A percentile compares a stretch with the other conserved stretches of the same genome.
Evolutionary conservation across 495 filamentous ascomycete species (phyloP).

Genomic region (Glutinoglossum americanum): DNA sequence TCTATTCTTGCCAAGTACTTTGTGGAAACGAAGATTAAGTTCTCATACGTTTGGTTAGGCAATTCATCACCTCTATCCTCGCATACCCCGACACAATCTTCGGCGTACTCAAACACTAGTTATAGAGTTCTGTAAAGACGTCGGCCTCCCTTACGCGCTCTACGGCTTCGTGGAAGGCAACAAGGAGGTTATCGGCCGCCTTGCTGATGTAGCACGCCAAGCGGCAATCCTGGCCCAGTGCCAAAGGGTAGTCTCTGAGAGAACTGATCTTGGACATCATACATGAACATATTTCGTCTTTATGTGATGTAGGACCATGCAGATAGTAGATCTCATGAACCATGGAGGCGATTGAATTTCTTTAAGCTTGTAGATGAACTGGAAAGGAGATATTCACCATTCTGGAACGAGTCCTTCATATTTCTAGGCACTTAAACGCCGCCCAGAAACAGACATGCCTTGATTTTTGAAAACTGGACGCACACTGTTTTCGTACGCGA

Average conservation of each 20-base stretch:
- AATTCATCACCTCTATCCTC: slow-evolving; percentile 82
- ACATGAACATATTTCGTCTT: not conserved
- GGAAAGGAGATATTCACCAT: not conserved
- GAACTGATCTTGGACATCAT: not conserved
- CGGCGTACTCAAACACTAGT: slow-evolving; percentile 63
- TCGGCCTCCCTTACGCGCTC: slow-evolving; percentile 79
- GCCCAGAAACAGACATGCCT: not conserved
- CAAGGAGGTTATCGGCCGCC: slow-evolving; percentile 58
- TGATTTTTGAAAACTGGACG: not conserved
- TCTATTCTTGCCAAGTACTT: not conserved
- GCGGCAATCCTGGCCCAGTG: slow-evolving; percentile 75
- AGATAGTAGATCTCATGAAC: too few relatives aligned
- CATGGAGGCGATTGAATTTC: not conserved
- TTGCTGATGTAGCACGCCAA: slow-evolving; percentile 76
- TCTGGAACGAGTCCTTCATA: not conserved
- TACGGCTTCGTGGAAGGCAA: slow-evolving; percentile 92
- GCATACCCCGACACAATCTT: slow-evolving; percentile 90
- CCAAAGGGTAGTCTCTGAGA: slow-evolving; percentile 33
- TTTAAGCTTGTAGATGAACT: slow-evolving; percentile 3
- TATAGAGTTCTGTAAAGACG: slow-evolving; percentile 73
- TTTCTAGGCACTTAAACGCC: not conserved
- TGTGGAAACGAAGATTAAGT: not conserved
- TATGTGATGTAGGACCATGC: too few relatives aligned
- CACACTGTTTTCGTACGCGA: not conserved
- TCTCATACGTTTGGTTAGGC: slow-evolving; percentile 17